A percentile compares a stretch with the other conserved stretches of the same genome.
Conservation (phyloP, 805 yeast genomes). For the Saccharomyces jurei region DNA sequence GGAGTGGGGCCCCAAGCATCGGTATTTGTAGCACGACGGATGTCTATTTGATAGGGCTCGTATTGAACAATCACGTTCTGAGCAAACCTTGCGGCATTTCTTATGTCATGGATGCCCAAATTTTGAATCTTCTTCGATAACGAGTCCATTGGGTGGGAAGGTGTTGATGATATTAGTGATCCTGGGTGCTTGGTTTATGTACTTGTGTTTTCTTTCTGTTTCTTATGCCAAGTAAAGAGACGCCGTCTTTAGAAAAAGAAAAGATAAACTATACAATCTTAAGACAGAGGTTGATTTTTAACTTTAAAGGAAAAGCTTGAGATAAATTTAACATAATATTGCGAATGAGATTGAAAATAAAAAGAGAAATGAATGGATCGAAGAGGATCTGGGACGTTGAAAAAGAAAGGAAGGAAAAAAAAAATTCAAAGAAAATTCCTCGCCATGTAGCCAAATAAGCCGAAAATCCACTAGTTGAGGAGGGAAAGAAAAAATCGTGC, state of each 20-base stretch:
- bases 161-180: background rate
- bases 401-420: background rate
- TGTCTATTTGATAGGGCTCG: constrained; percentile 32
- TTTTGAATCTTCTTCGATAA: constrained; percentile 29
- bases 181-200: background rate
- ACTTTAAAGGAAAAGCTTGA: background rate
- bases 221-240: background rate
- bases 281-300: no score
- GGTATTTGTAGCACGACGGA: constrained; percentile 42
- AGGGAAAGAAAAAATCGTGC: background rate
- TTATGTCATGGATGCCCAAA: constrained; percentile 32
- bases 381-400: background rate
- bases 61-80: constrained; percentile 34
- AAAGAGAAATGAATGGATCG: background rate
- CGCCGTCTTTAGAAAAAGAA: background rate
- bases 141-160: constrained; percentile 28
- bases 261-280: no score
- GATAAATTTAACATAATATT: background rate
- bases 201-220: no score
- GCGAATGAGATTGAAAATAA: background rate
- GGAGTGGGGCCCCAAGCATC: constrained; percentile 49
- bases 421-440: background rate
- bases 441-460: background rate
- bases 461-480: background rate
- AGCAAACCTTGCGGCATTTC: constrained; percentile 34